Conservation (phyloP, 108 stramenopile species). For the Skeletonema marinoi region DNA sequence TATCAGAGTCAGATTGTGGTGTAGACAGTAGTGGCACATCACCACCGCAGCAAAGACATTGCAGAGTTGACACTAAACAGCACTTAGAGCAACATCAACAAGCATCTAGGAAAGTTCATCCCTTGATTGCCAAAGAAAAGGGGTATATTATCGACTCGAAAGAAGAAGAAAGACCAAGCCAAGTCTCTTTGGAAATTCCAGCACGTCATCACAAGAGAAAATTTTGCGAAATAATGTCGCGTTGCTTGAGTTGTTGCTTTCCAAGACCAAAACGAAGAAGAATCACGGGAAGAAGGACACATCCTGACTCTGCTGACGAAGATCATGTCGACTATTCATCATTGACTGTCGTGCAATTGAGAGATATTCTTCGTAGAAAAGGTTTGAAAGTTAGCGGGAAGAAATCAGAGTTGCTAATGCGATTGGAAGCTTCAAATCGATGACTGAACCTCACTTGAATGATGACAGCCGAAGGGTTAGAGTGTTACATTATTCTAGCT, state of each 20-base stretch:
- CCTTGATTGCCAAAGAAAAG: neutral
- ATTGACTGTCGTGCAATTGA: neutral
- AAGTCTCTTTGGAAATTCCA: neutral
- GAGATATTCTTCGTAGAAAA: neutral
- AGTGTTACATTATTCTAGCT: neutral
- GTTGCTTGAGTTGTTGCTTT: conserved; percentile 29
- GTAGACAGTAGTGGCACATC: neutral
- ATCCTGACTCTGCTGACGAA: neutral
- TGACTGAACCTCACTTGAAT: neutral
- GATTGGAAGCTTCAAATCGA: neutral
- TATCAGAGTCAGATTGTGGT: neutral
- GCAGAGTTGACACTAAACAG: neutral
- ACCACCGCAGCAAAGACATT: neutral
- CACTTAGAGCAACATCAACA: neutral
- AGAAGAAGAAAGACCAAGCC: neutral
- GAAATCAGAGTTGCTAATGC: neutral
- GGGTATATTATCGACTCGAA: neutral
- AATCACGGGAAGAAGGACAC: neutral
- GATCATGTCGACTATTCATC: neutral
- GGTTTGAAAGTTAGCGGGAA: neutral
- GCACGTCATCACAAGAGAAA: conserved; percentile 11
- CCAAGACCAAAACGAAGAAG: conserved; percentile 24
- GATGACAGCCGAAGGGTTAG: neutral
- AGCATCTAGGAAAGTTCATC: neutral
- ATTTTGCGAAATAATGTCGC: conserved; percentile 21